phyloP scores from a whole-genome alignment of 805 yeast species.

The Debaryomyces maramus region DNA sequence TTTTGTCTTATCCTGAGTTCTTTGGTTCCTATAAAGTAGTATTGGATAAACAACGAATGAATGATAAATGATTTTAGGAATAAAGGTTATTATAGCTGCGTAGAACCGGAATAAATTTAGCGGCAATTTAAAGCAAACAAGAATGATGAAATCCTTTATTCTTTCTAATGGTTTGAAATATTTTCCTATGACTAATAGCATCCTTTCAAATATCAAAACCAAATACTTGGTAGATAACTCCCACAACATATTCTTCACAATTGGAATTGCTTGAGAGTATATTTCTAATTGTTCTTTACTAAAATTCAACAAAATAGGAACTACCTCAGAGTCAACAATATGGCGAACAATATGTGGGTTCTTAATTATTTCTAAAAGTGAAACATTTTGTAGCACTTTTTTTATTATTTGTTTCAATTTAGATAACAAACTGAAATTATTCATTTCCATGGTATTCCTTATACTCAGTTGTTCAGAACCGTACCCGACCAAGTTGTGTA shows the following conservation, averaged over 20 bases:
- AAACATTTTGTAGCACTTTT: conserved; percentile 1
- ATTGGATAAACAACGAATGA: conserved; percentile 17
- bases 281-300: conserved; percentile 1
- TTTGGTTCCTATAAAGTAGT: not conserved
- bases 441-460: not conserved
- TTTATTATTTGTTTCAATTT: conserved; percentile 1
- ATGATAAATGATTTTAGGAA: conserved; percentile 22
- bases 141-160: conserved; percentile 6
- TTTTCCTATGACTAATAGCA: conserved; percentile 2
- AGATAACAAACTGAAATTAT: not conserved
- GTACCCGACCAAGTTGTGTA: conserved; percentile 5
- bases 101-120: conserved; percentile 13
- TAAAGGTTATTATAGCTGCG: conserved; percentile 16
- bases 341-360: conserved; percentile 6
- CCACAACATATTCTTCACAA: conserved; percentile 14
- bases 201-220: conserved; percentile 3
- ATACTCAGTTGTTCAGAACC: conserved; percentile 4
- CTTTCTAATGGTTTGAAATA: conserved; percentile 12
- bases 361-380: conserved; percentile 1
- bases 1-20: not conserved
- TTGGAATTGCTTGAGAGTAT: conserved; percentile 1
- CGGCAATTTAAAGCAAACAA: conserved; percentile 17
- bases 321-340: conserved; percentile 4
- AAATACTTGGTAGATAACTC: conserved; percentile 13
- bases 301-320: conserved; percentile 4